These are phyloP conservation scores for Fusarium sambucinum DNA, from an alignment of 2,329 filamentous ascomycete species.

Conservation along the genomic window DNA sequence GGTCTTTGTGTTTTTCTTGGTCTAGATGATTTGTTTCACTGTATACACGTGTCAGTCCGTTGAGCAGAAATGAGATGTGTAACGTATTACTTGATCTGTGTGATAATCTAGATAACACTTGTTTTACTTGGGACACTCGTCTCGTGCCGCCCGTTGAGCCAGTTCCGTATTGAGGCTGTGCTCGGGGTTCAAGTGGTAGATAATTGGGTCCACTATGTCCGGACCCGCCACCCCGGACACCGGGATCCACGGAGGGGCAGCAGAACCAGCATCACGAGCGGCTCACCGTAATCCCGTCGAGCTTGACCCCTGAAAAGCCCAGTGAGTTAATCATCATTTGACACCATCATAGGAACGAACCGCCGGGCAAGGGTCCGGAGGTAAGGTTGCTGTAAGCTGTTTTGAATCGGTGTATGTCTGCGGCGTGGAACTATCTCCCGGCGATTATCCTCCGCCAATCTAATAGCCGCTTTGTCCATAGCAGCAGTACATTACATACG, in stretches of 20 bases:
- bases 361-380: conserved; percentile 1
- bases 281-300: conserved; percentile 34
- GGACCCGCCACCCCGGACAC: conserved; percentile 41
- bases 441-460: conserved; percentile 22
- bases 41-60: conserved; percentile 8
- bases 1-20: conserved; percentile 14
- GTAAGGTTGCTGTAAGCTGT: conserved; percentile 1
- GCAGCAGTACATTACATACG: background rate
- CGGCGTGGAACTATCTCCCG: conserved; percentile 15
- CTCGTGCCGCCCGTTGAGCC: background rate
- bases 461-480: background rate
- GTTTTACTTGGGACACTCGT: background rate
- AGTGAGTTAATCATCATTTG: conserved; percentile 12
- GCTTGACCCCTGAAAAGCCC: conserved; percentile 20
- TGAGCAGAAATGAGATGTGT: background rate
- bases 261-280: conserved; percentile 10
- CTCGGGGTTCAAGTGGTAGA: conserved; percentile 7
- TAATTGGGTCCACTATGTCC: conserved; percentile 11
- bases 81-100: background rate
- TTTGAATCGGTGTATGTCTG: background rate
- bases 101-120: background rate
- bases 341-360: conserved; percentile 18
- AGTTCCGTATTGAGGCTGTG: conserved; percentile 28
- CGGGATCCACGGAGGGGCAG: conserved; percentile 32
- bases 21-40: conserved; percentile 2